A percentile compares a stretch with the other conserved stretches of the same genome.
These are phyloP conservation scores for Quercus dentata DNA, from an alignment of 306 rosid genomes.

Conservation along the genomic window DNA sequence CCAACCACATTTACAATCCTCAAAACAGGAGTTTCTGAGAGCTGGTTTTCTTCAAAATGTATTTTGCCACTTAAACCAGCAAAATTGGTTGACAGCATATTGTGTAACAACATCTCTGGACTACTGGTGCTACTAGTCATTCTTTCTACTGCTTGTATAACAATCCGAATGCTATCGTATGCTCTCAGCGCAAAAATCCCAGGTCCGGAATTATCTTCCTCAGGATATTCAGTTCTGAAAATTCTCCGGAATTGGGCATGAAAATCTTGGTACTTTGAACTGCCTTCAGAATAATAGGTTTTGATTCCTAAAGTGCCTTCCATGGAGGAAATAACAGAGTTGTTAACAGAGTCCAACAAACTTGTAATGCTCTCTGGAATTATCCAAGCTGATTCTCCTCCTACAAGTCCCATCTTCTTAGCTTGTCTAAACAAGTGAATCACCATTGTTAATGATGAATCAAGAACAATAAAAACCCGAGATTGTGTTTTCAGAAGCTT, in stretches of 20 bases:
- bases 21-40: conserved; percentile 25
- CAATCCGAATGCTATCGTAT: conserved; percentile 47
- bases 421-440: conserved; percentile 53
- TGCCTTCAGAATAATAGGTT: conserved; percentile 35
- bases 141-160: conserved; percentile 40
- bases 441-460: conserved; percentile 45
- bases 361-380: conserved; percentile 51
- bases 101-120: conserved; percentile 4
- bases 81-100: conserved; percentile 32
- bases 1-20: conserved; percentile 56
- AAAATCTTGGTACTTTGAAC: conserved; percentile 30
- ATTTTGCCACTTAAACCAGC: conserved; percentile 60
- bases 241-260: conserved; percentile 29
- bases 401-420: conserved; percentile 42
- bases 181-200: conserved; percentile 61
- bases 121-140: conserved; percentile 13
- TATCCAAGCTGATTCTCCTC: conserved; percentile 60
- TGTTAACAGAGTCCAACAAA: conserved; percentile 39
- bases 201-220: conserved; percentile 44
- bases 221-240: conserved; percentile 28
- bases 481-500: conserved; percentile 37
- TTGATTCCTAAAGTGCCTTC: conserved; percentile 68
- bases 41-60: conserved; percentile 38
- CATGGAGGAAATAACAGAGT: conserved; percentile 44
- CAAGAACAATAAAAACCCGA: conserved; percentile 57